These are phyloP conservation scores for Irpex sp. DNA, from an alignment of 1,284 basidiomycete species.

Conservation along the genomic window DNA sequence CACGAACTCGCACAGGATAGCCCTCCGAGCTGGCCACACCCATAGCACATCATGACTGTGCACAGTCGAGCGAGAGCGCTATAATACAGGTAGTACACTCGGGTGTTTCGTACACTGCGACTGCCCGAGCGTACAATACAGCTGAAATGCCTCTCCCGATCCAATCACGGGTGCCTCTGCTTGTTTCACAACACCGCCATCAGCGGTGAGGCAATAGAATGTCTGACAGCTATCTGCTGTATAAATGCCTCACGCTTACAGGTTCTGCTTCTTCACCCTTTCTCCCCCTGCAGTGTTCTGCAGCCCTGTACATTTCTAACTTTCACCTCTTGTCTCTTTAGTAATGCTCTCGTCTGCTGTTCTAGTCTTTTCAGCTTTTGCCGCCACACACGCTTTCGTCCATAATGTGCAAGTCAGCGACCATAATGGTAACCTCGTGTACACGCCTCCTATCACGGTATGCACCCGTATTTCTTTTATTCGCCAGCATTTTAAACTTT, in stretches of 20 bases:
- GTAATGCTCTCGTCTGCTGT: not conserved
- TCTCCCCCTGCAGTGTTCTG: not conserved
- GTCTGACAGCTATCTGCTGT: not conserved
- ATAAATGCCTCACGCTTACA: not conserved
- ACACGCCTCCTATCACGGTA: constrained; percentile 4
- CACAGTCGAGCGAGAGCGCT: not conserved
- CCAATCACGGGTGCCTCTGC: not conserved
- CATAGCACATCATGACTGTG: not conserved
- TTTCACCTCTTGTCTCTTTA: not conserved
- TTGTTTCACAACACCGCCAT: not conserved
- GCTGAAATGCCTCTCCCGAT: not conserved
- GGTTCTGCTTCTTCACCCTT: not conserved
- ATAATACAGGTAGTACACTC: not conserved
- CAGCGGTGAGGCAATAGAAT: not conserved
- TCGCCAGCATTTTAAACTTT: not conserved
- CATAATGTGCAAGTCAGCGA: constrained; percentile 4
- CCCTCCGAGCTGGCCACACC: not conserved
- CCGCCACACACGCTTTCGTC: not conserved
- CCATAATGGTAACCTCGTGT: constrained; percentile 1
- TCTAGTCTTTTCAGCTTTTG: not conserved
- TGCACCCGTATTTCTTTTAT: not conserved
- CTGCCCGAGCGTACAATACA: not conserved
- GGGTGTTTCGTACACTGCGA: not conserved
- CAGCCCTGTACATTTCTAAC: not conserved
- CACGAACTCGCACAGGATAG: not conserved